Evolutionary conservation across 2,329 filamentous ascomycete genomes (phyloP).

Genomic region (Colletotrichum shisoi): DNA sequence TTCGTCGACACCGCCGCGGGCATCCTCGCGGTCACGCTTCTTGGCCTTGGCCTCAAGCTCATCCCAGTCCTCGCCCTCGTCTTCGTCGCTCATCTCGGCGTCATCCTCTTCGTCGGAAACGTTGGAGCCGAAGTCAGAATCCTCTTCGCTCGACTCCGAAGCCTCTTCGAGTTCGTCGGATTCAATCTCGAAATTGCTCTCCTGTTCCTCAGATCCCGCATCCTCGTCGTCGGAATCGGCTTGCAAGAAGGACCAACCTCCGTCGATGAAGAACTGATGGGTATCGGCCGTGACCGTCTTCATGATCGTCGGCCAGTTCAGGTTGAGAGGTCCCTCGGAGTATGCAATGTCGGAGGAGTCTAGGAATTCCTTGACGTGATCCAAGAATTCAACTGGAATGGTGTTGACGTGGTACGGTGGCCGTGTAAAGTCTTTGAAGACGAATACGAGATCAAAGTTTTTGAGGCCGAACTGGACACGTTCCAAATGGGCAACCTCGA

Average conservation of each 20-base stretch:
- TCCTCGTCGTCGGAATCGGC: constrained; percentile 88
- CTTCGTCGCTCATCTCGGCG: constrained; percentile 74
- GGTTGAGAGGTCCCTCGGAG: constrained; percentile 91
- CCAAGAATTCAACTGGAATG: constrained; percentile 92
- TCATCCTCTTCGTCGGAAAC: constrained; percentile 84
- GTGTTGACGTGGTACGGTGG: constrained; percentile 95
- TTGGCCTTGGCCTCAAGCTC: constrained; percentile 90
- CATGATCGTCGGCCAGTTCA: constrained; percentile 99
- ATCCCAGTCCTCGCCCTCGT: constrained; percentile 91
- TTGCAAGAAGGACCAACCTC: constrained; percentile 92
- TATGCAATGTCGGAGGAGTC: constrained; percentile 95
- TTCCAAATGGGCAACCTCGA: constrained; percentile 95
- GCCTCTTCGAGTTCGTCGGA: constrained; percentile 86
- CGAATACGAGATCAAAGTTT: constrained; percentile 98
- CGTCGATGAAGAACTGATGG: constrained; percentile 93
- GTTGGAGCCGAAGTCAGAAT: constrained; percentile 92
- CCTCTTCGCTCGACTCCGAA: constrained; percentile 79
- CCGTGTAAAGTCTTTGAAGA: constrained; percentile 97
- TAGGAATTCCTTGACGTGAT: constrained; percentile 96
- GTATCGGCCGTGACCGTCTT: constrained; percentile 96
- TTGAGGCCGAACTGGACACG: constrained; percentile 96
- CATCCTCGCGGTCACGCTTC: constrained; percentile 76
- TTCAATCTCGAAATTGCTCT: constrained; percentile 89
- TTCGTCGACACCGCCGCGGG: constrained; percentile 80
- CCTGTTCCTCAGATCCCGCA: constrained; percentile 81